phyloP scores from a whole-genome alignment of 2,329 filamentous ascomycete species.

The Fusarium fracticaudum region DNA sequence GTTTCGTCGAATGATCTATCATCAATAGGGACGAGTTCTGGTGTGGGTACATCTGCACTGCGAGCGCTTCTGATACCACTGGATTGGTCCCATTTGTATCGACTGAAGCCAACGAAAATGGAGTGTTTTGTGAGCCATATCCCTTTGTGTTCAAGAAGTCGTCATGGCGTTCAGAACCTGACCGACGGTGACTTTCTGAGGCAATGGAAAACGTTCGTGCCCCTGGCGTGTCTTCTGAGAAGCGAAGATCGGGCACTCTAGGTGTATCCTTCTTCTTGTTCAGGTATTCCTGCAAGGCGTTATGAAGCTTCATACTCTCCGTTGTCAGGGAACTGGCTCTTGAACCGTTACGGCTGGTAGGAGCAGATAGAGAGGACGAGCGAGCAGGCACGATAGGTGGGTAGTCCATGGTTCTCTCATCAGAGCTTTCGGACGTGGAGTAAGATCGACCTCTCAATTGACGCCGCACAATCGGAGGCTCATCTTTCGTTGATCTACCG shows the following conservation, averaged over 20 bases:
- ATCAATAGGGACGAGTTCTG: constrained; percentile 72
- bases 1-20: constrained; percentile 64
- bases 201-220: constrained; percentile 17
- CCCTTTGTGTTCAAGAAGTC: constrained; percentile 64
- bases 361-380: constrained; percentile 69
- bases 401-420: constrained; percentile 68
- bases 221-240: constrained; percentile 16
- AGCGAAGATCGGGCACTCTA: constrained; percentile 22
- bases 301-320: constrained; percentile 67
- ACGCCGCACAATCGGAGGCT: constrained; percentile 55
- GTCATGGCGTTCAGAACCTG: constrained; percentile 61
- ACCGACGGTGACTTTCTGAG: constrained; percentile 47
- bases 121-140: constrained; percentile 66
- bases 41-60: constrained; percentile 70
- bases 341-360: constrained; percentile 67
- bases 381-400: constrained; percentile 66
- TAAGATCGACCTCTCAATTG: constrained; percentile 52
- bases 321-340: constrained; percentile 65
- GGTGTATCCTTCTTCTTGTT: constrained; percentile 24
- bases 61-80: constrained; percentile 70
- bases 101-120: constrained; percentile 69
- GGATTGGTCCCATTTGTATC: constrained; percentile 70
- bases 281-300: constrained; percentile 49
- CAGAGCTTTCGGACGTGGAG: constrained; percentile 61
- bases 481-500: constrained; percentile 54